Base-by-base conservation (phyloP, 495 filamentous ascomycete species). In the Podospora bellae-mahoneyi region DNA sequence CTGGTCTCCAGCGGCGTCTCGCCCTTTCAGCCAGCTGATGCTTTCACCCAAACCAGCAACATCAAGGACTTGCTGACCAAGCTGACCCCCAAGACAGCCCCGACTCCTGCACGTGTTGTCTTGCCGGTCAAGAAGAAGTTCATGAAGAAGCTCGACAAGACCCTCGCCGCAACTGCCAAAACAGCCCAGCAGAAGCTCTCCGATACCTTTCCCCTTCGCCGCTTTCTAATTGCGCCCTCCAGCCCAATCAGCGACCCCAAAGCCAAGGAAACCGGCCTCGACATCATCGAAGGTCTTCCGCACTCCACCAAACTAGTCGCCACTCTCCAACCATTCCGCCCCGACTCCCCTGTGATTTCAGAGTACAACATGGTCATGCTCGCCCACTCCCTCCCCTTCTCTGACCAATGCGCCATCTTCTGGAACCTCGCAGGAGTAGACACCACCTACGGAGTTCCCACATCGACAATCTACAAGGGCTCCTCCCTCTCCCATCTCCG, bases 311-410 rank as follows among this genome's bases (percentile, higher is more conserved):
- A 75, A 60, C 60, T 75, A 15, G 19, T 71, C 10, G 73, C 73
- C 0, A 66, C 66, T 0, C 16, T 66, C 16, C 66, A 69, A 19
- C 57, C 63, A 34, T 60, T 68, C 59, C 56, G 28, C 20, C 4
- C 26, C 3, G 20, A 66, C 27, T n/a, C 59, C 27, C 39, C 58
- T 7, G 60, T 53, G 9, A 56, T 76, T 16, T 60, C 71, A 7
- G 69, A 72, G 30, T 73, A 73, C 64, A 60, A 70, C 62, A 68
- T 68, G 44, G 64, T 62, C 39, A 60, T 74, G 57, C 61, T 74
- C 56, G 55, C 71, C 19, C 71, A 69, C 19, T 62, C 60, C 2
- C 57, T 74, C 18, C 72, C 74, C 16, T 76, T 76, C 61, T 27
- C 59, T 18, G 68, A 69, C 5, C 66, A 64, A 59, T 67, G 71